Evolutionary conservation across 2,329 filamentous ascomycete species (phyloP), one percentile per base, ranked within the genome.

Genomic region (Tolypocladium album): DNA sequence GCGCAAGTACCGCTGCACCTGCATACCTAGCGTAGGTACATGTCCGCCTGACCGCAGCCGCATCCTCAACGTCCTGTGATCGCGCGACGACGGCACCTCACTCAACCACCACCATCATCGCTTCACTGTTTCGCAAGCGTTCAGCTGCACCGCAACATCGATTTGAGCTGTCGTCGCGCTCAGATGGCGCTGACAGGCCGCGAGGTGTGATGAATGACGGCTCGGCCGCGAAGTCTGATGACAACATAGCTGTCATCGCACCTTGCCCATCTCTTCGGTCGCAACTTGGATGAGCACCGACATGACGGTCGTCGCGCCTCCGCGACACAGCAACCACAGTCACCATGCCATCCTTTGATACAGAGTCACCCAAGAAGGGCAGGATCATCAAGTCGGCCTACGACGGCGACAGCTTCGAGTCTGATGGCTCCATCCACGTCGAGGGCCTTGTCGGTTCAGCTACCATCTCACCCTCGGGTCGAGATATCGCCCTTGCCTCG

Each of bases 401-500:
- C 66, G 90, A 96, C 64, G 96, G 91, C 72, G 86, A 89, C 59
- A 96, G 89, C 40, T 97, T 96, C 67, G 90, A 92, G 66, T 84
- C 88, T 64, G 88, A 95, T 74, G 88, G 89, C 58, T 89, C 88
- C 1, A 92, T 97, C 66, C 86, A 89, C 68, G 89, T 97, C 58
- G 88, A 92, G 64, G 83, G 83, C n/a, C 74, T 84, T 27, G 90
- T 96, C 58, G 92, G 92, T 56, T 95, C 93, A 7, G 92, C 93
- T 67, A 93, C 91, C 61, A 96, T 97, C 74, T 95, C 92, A 24
- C 92, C 92, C 2, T 92, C 88, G 62, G 92, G 93, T 56, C 84
- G 93, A 67, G 93, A 97, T 76, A 86, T 97, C 60, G 92, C 93
- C 42, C 80, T 97, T 64, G 93, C 92, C 59, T 95, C 91, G 81